A percentile compares a stretch with the other conserved stretches of the same genome.
Conservation (phyloP, 192 early-diverging fungal genomes). For the Mycoemilia scoparia region DNA sequence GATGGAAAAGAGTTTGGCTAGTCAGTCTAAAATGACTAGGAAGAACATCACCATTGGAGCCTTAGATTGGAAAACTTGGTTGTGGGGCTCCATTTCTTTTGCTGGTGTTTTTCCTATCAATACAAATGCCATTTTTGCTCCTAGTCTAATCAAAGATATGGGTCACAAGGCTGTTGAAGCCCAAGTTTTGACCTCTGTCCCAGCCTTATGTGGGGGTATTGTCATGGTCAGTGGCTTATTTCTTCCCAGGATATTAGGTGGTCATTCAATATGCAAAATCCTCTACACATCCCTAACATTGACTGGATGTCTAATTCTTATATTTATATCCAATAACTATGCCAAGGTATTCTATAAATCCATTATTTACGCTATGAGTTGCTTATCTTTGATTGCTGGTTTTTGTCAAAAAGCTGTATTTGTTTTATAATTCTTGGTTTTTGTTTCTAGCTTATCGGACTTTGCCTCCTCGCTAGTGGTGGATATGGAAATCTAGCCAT, state of each 20-base stretch:
- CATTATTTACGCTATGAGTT: no score
- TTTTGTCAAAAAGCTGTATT: no score
- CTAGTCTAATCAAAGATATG: conserved; percentile 20
- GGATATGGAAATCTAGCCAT: conserved; percentile 19
- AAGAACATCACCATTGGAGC: conserved; percentile 6
- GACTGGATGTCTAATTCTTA: no score
- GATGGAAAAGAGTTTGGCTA: conserved; percentile 12
- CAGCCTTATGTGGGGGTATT: conserved; percentile 17
- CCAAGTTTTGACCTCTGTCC: conserved; percentile 21
- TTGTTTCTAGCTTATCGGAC: no score
- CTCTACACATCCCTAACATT: no score
- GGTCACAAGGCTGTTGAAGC: conserved; percentile 12
- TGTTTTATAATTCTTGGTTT: no score
- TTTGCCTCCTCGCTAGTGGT: conserved; percentile 21
- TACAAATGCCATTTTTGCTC: conserved; percentile 21
- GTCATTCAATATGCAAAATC: no score
- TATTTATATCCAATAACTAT: no score
- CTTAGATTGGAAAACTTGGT: conserved; percentile 13
- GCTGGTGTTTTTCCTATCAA: conserved; percentile 22
- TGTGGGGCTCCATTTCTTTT: conserved; percentile 17
- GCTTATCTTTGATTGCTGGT: no score
- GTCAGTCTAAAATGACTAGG: conserved; percentile 11
- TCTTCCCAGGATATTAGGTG: no score
- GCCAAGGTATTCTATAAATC: no score
- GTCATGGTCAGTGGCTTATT: no score